Percentiles rank a stretch among this genome's conserved stretches.
These are phyloP conservation scores for Xerocomellus intermedius DNA, from an alignment of 768 basidiomycete species.

Conservation along the genomic window DNA sequence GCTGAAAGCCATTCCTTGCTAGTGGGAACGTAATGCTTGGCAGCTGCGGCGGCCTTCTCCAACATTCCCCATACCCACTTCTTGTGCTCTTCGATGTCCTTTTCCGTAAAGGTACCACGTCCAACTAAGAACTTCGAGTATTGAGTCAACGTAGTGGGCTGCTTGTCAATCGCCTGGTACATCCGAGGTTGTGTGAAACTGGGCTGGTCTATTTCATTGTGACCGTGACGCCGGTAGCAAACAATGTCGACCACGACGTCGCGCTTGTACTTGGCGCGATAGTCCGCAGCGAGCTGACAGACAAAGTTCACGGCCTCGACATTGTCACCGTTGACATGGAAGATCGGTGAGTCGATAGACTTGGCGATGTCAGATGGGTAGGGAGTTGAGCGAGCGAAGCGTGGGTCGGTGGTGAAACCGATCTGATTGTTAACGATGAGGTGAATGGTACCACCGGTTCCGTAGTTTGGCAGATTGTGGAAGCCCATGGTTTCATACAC, in stretches of 20 bases:
- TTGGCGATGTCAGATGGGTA: conserved; percentile 99
- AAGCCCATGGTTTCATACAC: conserved; percentile 99
- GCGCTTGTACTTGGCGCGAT: conserved; percentile 97
- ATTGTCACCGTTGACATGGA: conserved; percentile 99
- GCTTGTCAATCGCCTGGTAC: conserved; percentile 96
- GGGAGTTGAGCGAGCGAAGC: conserved; percentile 95
- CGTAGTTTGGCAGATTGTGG: conserved; percentile 91
- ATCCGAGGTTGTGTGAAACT: conserved; percentile 98
- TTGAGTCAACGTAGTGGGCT: conserved; percentile 86
- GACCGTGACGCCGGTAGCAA: conserved; percentile 98
- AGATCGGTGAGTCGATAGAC: conserved; percentile 96
- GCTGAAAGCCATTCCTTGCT: conserved; percentile 97
- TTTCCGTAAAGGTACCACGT: conserved; percentile 91
- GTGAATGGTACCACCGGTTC: conserved; percentile 97
- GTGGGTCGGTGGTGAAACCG: conserved; percentile 98
- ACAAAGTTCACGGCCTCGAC: conserved; percentile 98
- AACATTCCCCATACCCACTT: conserved; percentile 99
- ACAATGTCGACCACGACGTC: conserved; percentile 99
- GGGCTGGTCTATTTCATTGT: conserved; percentile 99
- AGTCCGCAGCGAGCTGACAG: conserved; percentile 96
- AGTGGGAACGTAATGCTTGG: conserved; percentile 94
- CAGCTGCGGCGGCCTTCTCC: conserved; percentile 89
- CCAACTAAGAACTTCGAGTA: conserved; percentile 90
- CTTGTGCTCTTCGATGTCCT: conserved; percentile 97
- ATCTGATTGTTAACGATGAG: conserved; percentile 99